A percentile compares a stretch with the other conserved stretches of the same genome.
These are phyloP conservation scores for Hevea brasiliensis DNA, from an alignment of 345 rosid species.

Conservation along the genomic window DNA sequence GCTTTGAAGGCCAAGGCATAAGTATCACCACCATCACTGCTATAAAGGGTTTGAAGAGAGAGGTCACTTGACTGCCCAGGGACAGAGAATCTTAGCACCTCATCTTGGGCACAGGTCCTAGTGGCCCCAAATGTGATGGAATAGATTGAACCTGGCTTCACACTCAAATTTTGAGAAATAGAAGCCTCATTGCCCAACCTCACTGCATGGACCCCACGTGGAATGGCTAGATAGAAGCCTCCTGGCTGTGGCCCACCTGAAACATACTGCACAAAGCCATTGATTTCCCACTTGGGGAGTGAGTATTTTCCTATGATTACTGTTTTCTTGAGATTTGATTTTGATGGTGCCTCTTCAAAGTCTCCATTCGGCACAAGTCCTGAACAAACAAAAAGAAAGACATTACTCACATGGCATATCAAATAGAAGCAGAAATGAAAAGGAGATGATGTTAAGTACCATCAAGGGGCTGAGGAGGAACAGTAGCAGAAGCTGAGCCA, in stretches of 20 bases:
- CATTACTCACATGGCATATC: no score
- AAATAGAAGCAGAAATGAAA: no score
- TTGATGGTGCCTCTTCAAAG: slow-evolving; percentile 62
- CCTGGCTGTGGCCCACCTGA: slow-evolving; percentile 88
- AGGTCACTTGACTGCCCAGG: slow-evolving; percentile 57
- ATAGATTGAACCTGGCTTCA: slow-evolving; percentile 49
- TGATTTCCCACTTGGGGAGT: slow-evolving; percentile 77
- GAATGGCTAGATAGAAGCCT: slow-evolving; percentile 61
- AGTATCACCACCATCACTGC: slow-evolving; percentile 81
- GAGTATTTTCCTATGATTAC: slow-evolving; percentile 72
- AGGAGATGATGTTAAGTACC: slow-evolving; percentile 22
- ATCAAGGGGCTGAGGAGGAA: slow-evolving; percentile 29
- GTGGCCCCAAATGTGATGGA: slow-evolving; percentile 79
- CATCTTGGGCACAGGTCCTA: slow-evolving; percentile 79
- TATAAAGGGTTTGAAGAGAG: slow-evolving; percentile 64
- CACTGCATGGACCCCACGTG: slow-evolving; percentile 77
- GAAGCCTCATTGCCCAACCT: slow-evolving; percentile 81
- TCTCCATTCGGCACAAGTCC: slow-evolving; percentile 67
- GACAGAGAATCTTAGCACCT: slow-evolving; percentile 52
- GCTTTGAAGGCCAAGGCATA: slow-evolving; percentile 75
- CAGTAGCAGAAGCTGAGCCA: slow-evolving; percentile 9
- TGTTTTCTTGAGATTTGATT: slow-evolving; percentile 59
- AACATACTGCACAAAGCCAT: slow-evolving; percentile 67
- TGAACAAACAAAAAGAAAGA: slow-evolving; percentile 7
- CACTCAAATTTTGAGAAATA: slow-evolving; percentile 53